A percentile compares a stretch with the other conserved stretches of the same genome.
Conservation (phyloP, 129 eudicot genomes). For the Lactuca saligna region DNA sequence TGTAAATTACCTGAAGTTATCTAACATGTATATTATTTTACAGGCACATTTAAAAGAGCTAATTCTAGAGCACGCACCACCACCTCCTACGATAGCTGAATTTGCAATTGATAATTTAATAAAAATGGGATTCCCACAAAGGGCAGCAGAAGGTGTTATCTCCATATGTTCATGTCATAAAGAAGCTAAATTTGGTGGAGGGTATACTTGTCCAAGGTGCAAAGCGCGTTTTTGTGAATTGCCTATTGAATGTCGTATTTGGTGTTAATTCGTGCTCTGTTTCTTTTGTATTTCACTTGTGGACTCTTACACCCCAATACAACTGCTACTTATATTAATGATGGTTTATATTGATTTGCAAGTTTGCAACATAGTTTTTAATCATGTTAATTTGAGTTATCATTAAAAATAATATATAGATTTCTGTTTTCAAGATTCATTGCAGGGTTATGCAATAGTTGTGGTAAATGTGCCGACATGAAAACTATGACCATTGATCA, state of each 20-base stretch:
- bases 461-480: too few species aligned
- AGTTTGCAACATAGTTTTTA: background rate
- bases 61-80: slow-evolving; percentile 94
- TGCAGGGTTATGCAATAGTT: too few species aligned
- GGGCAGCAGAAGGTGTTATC: slow-evolving; percentile 90
- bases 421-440: background rate
- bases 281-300: too few species aligned
- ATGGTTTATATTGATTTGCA: slow-evolving; percentile 13
- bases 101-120: slow-evolving; percentile 86
- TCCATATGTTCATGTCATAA: slow-evolving; percentile 96
- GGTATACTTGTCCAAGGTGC: slow-evolving; percentile 98
- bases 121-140: slow-evolving; percentile 96
- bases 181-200: slow-evolving; percentile 93
- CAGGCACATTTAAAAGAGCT: slow-evolving; percentile 89
- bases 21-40: slow-evolving; percentile 13
- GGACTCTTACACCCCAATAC: too few species aligned
- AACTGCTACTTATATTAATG: too few species aligned
- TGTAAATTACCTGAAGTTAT: background rate
- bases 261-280: background rate
- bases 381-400: background rate
- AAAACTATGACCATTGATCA: too few species aligned
- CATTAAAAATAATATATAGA: background rate
- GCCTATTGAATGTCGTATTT: slow-evolving; percentile 90
- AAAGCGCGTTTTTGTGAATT: slow-evolving; percentile 94
- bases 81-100: slow-evolving; percentile 99